Conservation (phyloP, 129 eudicot species). For the Chrysanthemum seticuspe region DNA sequence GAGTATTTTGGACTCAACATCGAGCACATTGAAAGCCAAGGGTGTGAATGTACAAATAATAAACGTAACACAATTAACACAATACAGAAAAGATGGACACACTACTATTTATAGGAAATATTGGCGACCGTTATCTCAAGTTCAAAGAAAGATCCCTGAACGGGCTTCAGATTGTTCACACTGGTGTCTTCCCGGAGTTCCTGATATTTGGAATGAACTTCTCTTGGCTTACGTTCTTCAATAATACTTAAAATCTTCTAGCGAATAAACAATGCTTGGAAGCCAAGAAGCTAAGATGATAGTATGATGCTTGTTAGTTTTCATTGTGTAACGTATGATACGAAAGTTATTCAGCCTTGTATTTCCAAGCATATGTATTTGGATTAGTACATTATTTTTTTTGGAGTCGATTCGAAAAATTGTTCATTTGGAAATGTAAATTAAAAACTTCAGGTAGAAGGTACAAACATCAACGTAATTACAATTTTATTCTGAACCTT, state of each 20-base stretch:
- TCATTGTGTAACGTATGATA: no score
- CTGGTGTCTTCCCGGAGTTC: conserved; percentile 89
- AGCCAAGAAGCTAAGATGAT: not conserved
- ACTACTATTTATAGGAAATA: not conserved
- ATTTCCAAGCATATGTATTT: no score
- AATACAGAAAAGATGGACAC: conserved; percentile 4
- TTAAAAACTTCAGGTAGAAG: no score
- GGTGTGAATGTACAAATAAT: not conserved
- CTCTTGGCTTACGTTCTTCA: conserved; percentile 32
- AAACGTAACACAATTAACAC: not conserved
- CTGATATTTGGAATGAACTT: conserved; percentile 76
- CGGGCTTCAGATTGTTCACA: conserved; percentile 23
- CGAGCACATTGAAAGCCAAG: not conserved
- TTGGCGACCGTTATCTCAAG: not conserved
- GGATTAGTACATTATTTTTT: no score
- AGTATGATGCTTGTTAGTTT: no score
- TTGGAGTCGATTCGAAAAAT: no score
- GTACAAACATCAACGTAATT: no score
- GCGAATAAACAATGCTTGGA: not conserved
- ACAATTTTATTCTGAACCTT: no score
- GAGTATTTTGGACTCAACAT: not conserved
- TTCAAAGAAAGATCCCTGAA: not conserved
- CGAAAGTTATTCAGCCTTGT: no score
- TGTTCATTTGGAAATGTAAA: no score
- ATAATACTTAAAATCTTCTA: not conserved